phyloP scores from a whole-genome alignment of 2,329 filamentous ascomycete species.

The Hortaea werneckii region DNA sequence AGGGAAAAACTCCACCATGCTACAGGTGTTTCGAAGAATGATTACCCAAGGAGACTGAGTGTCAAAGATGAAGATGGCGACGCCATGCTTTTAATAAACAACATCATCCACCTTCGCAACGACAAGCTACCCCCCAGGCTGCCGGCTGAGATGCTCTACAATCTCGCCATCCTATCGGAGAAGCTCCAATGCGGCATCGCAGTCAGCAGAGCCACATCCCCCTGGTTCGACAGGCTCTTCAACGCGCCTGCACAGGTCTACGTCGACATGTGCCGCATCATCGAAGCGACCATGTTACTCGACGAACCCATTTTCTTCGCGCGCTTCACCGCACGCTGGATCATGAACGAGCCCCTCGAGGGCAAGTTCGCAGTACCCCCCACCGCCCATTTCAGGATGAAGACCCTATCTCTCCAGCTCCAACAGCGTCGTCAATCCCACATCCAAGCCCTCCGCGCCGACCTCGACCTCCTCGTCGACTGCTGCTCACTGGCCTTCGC shows the following conservation, averaged over 20 bases:
- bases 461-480: slow-evolving; percentile 18
- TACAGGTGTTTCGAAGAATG: not conserved
- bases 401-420: slow-evolving; percentile 2
- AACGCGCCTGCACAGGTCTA: slow-evolving; percentile 4
- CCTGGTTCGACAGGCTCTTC: slow-evolving; percentile 22
- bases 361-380: not conserved
- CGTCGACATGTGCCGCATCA: slow-evolving; percentile 5
- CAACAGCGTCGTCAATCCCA: slow-evolving; percentile 6
- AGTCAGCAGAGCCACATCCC: slow-evolving; percentile 11
- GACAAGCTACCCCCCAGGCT: slow-evolving; percentile 16
- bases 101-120: slow-evolving; percentile 20
- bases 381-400: not conserved
- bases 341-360: slow-evolving; percentile 7
- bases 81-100: slow-evolving; percentile 15
- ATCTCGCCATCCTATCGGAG: slow-evolving; percentile 11
- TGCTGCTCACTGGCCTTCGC: slow-evolving; percentile 15
- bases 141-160: slow-evolving; percentile 10
- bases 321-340: slow-evolving; percentile 18
- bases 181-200: slow-evolving; percentile 18
- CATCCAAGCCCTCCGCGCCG: slow-evolving; percentile 9
- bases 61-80: slow-evolving; percentile 15
- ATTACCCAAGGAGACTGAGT: slow-evolving; percentile 1
- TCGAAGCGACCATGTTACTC: slow-evolving; percentile 17
- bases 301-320: slow-evolving; percentile 22
- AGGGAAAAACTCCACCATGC: slow-evolving; percentile 6